phyloP scores from a whole-genome alignment of 352 stramenopile species.

The Phytophthora brassicae region DNA sequence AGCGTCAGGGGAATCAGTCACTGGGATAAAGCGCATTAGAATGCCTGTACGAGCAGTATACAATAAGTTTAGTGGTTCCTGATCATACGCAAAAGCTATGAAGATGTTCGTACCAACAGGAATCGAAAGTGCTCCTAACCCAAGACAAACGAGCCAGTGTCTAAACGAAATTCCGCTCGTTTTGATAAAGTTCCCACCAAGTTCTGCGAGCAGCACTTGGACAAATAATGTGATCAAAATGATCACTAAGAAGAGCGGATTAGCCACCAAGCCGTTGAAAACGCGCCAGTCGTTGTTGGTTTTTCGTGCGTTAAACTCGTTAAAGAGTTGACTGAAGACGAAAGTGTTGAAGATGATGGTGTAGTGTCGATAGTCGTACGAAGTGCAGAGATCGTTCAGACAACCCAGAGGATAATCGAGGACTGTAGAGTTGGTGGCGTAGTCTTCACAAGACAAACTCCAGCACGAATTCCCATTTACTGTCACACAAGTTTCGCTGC shows the following conservation, averaged over 20 bases:
- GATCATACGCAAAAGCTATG: neutral
- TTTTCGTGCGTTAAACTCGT: constrained; percentile 79
- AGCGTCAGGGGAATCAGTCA: constrained; percentile 60
- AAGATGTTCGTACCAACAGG: constrained; percentile 63
- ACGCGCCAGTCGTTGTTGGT: constrained; percentile 97
- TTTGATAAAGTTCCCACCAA: constrained; percentile 90
- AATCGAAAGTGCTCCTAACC: constrained; percentile 59
- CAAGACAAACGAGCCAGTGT: constrained; percentile 68
- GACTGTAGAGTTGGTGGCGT: constrained; percentile 35
- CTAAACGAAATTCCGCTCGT: constrained; percentile 63
- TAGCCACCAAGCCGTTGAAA: constrained; percentile 90
- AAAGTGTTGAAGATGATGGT: constrained; percentile 99
- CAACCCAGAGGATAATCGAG: constrained; percentile 54
- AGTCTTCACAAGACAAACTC: constrained; percentile 62
- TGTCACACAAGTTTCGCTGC: constrained; percentile 44
- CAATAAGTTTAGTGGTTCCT: neutral
- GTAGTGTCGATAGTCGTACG: constrained; percentile 92
- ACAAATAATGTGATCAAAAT: constrained; percentile 91
- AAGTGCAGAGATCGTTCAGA: constrained; percentile 43
- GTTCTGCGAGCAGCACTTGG: constrained; percentile 96
- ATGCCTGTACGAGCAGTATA: constrained; percentile 37
- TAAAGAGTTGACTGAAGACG: constrained; percentile 96
- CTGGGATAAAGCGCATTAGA: constrained; percentile 74
- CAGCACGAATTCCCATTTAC: constrained; percentile 48
- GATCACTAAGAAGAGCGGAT: constrained; percentile 94